Base-by-base conservation (phyloP, 2,329 filamentous ascomycete species). In the Allantophomopsis lycopodina region DNA sequence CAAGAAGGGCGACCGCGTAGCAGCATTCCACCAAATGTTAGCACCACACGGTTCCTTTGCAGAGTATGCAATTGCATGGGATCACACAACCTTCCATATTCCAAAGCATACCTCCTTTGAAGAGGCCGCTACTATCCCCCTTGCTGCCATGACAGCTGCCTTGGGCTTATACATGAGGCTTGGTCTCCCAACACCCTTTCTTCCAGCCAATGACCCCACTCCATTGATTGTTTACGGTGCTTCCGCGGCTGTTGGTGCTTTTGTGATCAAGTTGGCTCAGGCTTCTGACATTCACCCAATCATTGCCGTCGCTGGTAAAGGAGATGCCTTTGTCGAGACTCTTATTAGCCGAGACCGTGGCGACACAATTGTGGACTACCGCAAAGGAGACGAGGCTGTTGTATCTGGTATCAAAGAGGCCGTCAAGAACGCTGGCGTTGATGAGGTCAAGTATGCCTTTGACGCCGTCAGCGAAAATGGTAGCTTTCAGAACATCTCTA, bases 41-140 rank as follows among this genome's bases (percentile, higher is more conserved):
- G 56, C 58, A 1, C 60, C 65, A 0, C 51, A 63, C 30, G 76
- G 76, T 2, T 65, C 61, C 7, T 81, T 68, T 44, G 76, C 75
- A 3, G 74, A 79, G 49, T 80, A 79, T 46, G 69, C 73, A 2
- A 55, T 79, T 10, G 66, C 68, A 0, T 68, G 62, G 55, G 62
- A 65, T 28, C 61, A 70, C 47, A 72, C 72, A 0, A 76, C 73
- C 0, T 76, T 77, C 49, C 50, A 55, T 38, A 40, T 54, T 1
- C 51, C 50, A 28, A 46, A 49, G 34, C 52, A 54, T 23, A 51
- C 46, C 12, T 46, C 46, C 21, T 55, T 54, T 38, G 50, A 55
- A 41, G 53, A 54, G 46, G 53, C 16, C 30, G 60, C 64, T 4
- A 58, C 64, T 0, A 51, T 68, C 31, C 65, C 65, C 2, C 54